Conservation (phyloP, 2,329 filamentous ascomycete genomes). For the Colletotrichum sp. region DNA sequence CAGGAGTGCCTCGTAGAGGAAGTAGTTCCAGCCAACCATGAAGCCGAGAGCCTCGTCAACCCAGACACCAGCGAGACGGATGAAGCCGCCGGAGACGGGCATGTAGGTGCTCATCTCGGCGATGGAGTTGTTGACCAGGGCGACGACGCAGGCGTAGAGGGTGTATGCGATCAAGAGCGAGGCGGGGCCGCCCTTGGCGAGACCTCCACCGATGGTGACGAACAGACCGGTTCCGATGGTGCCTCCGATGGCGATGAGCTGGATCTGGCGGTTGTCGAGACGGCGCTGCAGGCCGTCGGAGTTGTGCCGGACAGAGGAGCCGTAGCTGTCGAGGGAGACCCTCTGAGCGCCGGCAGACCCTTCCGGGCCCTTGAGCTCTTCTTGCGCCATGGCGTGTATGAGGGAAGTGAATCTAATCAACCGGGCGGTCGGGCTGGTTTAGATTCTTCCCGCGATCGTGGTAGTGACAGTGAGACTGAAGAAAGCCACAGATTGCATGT, state of each 20-base stretch:
- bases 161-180: constrained; percentile 18
- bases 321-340: constrained; percentile 17
- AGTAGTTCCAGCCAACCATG: constrained; percentile 65
- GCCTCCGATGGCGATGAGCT: constrained; percentile 53
- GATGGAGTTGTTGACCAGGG: constrained; percentile 43
- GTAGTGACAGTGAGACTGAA: neutral
- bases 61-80: constrained; percentile 36
- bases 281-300: constrained; percentile 40
- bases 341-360: neutral
- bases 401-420: neutral
- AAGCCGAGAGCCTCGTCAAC: constrained; percentile 62
- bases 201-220: constrained; percentile 49
- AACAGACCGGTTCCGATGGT: constrained; percentile 55
- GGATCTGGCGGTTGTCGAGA: constrained; percentile 37
- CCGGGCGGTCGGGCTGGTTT: neutral
- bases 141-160: constrained; percentile 33
- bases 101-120: constrained; percentile 38
- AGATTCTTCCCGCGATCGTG: neutral
- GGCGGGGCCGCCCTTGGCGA: constrained; percentile 17
- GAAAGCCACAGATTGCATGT: constrained; percentile 10
- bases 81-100: constrained; percentile 21
- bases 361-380: constrained; percentile 13
- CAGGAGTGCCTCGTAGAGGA: constrained; percentile 55
- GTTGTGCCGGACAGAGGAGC: constrained; percentile 19
- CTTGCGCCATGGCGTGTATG: neutral